phyloP scores from a whole-genome alignment of 352 stramenopile species.

The Pythium angustatum region DNA sequence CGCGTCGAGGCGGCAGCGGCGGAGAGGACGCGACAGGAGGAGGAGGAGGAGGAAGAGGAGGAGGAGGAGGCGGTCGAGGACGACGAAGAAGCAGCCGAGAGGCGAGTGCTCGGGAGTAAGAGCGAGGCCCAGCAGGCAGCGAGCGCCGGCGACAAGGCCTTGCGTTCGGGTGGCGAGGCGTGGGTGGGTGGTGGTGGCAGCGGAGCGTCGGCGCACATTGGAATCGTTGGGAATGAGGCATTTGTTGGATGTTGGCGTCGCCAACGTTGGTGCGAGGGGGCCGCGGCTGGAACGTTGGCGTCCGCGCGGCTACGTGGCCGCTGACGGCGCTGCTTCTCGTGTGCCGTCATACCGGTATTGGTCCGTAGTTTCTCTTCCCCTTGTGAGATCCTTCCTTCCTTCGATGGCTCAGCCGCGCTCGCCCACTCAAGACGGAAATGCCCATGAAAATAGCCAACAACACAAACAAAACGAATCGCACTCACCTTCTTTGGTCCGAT shows the following conservation, averaged over 20 bases:
- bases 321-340: conserved; percentile 23
- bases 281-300: background rate
- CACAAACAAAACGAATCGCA: background rate
- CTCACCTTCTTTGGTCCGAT: background rate
- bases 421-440: conserved; percentile 2
- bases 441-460: background rate
- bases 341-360: conserved; percentile 9
- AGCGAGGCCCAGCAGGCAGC: conserved; percentile 28
- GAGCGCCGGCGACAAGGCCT: conserved; percentile 14
- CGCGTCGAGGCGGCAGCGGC: conserved; percentile 7
- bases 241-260: background rate
- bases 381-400: background rate
- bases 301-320: conserved; percentile 18
- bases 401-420: background rate
- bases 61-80: conserved; percentile 13
- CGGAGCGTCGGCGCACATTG: background rate
- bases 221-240: background rate
- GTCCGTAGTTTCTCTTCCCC: background rate
- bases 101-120: conserved; percentile 16
- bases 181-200: background rate
- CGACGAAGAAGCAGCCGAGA: background rate
- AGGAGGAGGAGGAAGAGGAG: conserved; percentile 14
- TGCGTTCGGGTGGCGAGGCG: background rate
- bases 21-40: conserved; percentile 3
- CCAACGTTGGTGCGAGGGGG: background rate